Evolutionary conservation across 371 early-diverging fungal species (phyloP), one percentile per base, ranked within the genome.

Genomic region (Actinomortierella wolfii): DNA sequence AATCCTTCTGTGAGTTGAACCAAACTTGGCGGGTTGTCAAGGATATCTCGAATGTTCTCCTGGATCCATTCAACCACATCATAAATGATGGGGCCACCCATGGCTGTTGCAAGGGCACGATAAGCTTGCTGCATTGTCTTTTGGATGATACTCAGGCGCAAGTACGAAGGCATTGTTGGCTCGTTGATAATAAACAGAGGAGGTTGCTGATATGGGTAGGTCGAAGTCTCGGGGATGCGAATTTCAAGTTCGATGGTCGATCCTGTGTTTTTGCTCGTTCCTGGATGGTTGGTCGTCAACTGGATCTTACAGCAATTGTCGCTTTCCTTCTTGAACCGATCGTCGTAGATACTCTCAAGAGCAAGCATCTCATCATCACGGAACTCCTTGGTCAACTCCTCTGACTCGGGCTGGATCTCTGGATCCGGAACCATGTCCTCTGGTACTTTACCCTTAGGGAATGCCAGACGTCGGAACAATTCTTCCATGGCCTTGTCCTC

Each of bases 11-110:
- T 80, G 42, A 86, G 56, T 15, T 83, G 80, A 1, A 78, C 69
- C 15, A 90, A 64, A 43, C 85, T 83, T 4, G 87, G 88, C 28
- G 90, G 91, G 46, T 85, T 78, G 18, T 83, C 82, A 26, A 90
- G 77, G 17, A 88, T 65, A 0, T 59, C 64, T 6, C 79, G 78
- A 13, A 84, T 25, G 52, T 88, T 80, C 14, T 88, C 87, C 52
- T 87, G 83, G 17, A 93, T 59, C 90, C 90, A 92, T 53, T 83
- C 81, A 1, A 83, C 84, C 64, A 92, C 75, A 80, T 81, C 74
- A 41, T 81, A 91, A 0, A 93, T 71, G 74, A 92, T 85, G 0
- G 92, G 92, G 59, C 83, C 71, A 0, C 94, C 94, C 57, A 73
- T 73, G 4, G 74, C 74, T 52, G 63, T 23, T 14, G 79, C 67